Percentiles rank a stretch among this genome's conserved stretches.
Conservation (phyloP, 2,329 filamentous ascomycete species). For the Monilinia polystroma region DNA sequence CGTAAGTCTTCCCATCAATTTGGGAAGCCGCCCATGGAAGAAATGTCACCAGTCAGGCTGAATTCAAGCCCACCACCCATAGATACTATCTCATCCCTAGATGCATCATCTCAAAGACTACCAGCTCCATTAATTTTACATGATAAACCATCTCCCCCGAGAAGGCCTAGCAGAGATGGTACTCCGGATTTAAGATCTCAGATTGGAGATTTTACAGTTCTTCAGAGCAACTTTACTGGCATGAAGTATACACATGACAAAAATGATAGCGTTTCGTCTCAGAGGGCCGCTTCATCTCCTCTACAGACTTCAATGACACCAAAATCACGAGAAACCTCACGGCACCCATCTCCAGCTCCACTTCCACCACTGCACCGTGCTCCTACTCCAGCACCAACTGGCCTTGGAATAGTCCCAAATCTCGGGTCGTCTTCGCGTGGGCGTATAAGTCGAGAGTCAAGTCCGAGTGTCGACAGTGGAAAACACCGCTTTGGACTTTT, state of each 20-base stretch:
- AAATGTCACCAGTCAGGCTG: slow-evolving; percentile 45
- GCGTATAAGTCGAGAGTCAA: slow-evolving; percentile 48
- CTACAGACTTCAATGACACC: slow-evolving; percentile 39
- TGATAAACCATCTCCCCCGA: slow-evolving; percentile 43
- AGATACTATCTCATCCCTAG: not conserved
- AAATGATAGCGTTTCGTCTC: slow-evolving; percentile 32
- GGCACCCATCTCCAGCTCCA: slow-evolving; percentile 40
- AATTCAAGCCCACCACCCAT: slow-evolving; percentile 31
- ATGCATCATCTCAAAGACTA: not conserved
- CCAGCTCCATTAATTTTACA: not conserved
- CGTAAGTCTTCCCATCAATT: slow-evolving; percentile 62
- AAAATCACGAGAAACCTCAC: slow-evolving; percentile 40
- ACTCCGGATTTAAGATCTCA: slow-evolving; percentile 61
- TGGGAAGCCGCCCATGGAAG: slow-evolving; percentile 42
- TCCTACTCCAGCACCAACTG: slow-evolving; percentile 35
- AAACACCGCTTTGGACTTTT: slow-evolving; percentile 75
- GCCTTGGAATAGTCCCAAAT: slow-evolving; percentile 39
- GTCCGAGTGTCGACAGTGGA: slow-evolving; percentile 57
- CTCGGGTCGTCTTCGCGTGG: slow-evolving; percentile 37
- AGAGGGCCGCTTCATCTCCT: slow-evolving; percentile 30
- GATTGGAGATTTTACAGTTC: slow-evolving; percentile 53
- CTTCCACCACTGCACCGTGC: slow-evolving; percentile 38
- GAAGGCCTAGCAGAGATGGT: slow-evolving; percentile 67
- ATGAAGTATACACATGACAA: slow-evolving; percentile 32
- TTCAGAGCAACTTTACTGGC: slow-evolving; percentile 57